Base-by-base conservation (phyloP, 257 asterid genomes). In the Solanum lignicaule region DNA sequence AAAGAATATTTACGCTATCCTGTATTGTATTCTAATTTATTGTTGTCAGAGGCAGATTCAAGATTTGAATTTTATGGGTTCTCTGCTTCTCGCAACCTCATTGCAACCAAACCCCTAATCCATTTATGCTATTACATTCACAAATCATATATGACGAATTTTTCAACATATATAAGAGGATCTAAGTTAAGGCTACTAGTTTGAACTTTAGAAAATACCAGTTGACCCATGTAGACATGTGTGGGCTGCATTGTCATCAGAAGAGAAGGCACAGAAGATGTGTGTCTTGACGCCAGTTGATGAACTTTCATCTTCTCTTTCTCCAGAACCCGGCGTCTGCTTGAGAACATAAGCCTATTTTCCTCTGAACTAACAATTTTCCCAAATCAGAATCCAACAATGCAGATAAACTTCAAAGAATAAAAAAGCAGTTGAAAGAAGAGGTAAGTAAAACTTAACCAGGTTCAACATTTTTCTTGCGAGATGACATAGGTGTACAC, bases 181-280 rank as follows among this genome's bases (percentile, higher is more conserved):
- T 8, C 41, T 18, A 29, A 72, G 15, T 72, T 72, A 72, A 32
- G 25, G 79, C 25, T 18, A 72, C 25, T 72, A 38, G 43, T 72
- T 16, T 21, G 13, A 32, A 72, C 38, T 72, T 18, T 10, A 76
- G 23, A 38, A 76, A 38, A 13, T 76, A 76, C 85, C 85, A 82
- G 41, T 52, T 82, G 85, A 18, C 85, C 85, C 68, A 16, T 46
- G 85, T 82, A 16, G 68, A 82, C 85, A 48, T 82, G 85, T 6
- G 69, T 82, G 20, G 85, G 85, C 85, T 82, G 68, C 85, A 82
- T 82, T 48, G 68, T 82, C 85, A 82, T 48, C n/a, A 82, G 85
- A 82, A 82, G 15, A 82, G 20, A 82, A 82, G 85, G 85, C 18
- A 29, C 65, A 10, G 29, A 82, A 82, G 85, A 82, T 48, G 9